Evolutionary conservation across 768 basidiomycete species (phyloP), one percentile per base, ranked within the genome.

Genomic region (Auriscalpium vulgare): DNA sequence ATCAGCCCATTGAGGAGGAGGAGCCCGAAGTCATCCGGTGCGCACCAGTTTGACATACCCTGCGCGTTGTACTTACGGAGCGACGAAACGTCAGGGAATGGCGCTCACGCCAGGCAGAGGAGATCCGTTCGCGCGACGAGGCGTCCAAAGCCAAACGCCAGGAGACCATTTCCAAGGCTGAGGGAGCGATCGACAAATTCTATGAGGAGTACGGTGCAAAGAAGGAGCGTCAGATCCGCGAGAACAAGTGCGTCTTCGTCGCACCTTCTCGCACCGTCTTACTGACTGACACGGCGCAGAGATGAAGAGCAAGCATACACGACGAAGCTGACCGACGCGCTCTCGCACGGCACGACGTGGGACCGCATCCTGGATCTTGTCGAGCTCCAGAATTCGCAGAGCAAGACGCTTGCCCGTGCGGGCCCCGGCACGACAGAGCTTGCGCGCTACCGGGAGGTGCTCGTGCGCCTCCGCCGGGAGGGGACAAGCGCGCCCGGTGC

Each of bases 311-410:
- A 83, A 17, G 82, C 85, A 56, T 97, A 87, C 74, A 65, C 95
- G 43, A 77, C 82, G 14, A 71, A 74, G n/a, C 75, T 93, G 54
- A 82, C 82, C 19, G 85, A 85, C 49, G 81, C 84, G 10, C 82
- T 98, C 51, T 86, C 91, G 0, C 77, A 80, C 53, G 97, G 95
- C 23, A 97, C 95, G 19, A 95, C 94, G 8, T 99, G 95, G 95
- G 84, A 93, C 63, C 87, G 97, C 38, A 95, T 99, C 66, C 88
- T 86, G 67, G 84, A 84, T 29, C 72, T 85, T 51, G 72, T 97
- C 59, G 91, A 95, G 62, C 78, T 99, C 38, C 84, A 95, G 69
- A 97, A 98, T 69, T 97, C 94, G 54, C 93, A 98, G 71, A 94
- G 91, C 77, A 99, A 98, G 77, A 97, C 94, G 4, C 78, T 92